Evolutionary conservation across 257 asterid genomes (phyloP), one percentile per base, ranked within the genome.

Genomic region (Rubia yunnanensis): DNA sequence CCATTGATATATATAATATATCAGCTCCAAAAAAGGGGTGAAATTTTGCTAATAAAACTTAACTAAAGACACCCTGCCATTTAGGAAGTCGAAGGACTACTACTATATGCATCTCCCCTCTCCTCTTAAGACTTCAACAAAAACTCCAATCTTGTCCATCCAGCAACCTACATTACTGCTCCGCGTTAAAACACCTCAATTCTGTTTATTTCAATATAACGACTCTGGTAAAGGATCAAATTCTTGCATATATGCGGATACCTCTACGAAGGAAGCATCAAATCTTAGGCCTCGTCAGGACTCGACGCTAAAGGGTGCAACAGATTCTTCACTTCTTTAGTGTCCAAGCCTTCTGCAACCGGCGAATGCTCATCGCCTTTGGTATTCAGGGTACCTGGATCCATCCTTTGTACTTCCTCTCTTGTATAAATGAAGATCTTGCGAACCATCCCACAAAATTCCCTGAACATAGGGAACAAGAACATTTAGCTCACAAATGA

Each of bases 381-480:
- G 15, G 87, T 76, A 68, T 64, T 81, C 36, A 85, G 79, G 38
- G 92, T 84, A 70, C 94, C 86, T 4, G 95, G 95, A 72, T 77
- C 85, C 98, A 91, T 86, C 53, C 82, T 77, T 66, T 87, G 96
- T 30, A 85, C 91, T 80, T 89, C 99, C 64, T 89, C 97, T 74
- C 87, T 89, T 5, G 95, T 85, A 26, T 85, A 87, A 74, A 92
- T 87, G 69, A 74, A 80, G 72, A 92, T 86, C 81, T 92, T 92
- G 68, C 84, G 91, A 54, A 83, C 98, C 97, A 92, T 92, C 54
- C 82, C 79, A 78, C 95, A 85, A 65, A 92, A 92, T 77, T 92
- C 98, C 20, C 98, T 92, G 84, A 63, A 73, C 38, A 23, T 34
- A 75, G 65, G 32, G 55, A 72, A 49, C 32, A 53, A 71, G 65